These are phyloP conservation scores for Eucommia ulmoides DNA, from an alignment of 257 asterid genomes.

Conservation along the genomic window DNA sequence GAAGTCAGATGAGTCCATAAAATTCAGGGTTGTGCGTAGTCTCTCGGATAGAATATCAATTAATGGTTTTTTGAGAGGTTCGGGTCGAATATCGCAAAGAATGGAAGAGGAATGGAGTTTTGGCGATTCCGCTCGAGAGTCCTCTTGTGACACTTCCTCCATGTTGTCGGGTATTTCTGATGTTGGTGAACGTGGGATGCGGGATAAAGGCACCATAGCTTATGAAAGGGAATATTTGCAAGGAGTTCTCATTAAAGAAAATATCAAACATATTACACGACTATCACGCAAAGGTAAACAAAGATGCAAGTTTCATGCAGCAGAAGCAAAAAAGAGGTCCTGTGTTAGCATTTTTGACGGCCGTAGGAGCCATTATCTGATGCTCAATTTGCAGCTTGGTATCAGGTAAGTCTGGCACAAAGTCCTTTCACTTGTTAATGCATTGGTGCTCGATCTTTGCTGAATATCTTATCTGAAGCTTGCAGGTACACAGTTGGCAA, in stretches of 20 bases:
- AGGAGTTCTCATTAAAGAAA: conserved; percentile 86
- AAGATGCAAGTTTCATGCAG: conserved; percentile 37
- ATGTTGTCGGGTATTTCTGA: conserved; percentile 8
- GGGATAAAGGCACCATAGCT: conserved; percentile 31
- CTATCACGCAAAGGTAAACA: conserved; percentile 41
- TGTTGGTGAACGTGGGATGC: conserved; percentile 41
- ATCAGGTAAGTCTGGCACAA: conserved; percentile 50
- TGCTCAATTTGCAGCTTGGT: conserved; percentile 93
- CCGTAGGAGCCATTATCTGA: conserved; percentile 64
- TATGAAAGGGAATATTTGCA: conserved; percentile 97
- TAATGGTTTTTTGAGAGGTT: conserved; percentile 27
- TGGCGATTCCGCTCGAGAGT: conserved; percentile 27
- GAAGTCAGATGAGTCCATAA: conserved; percentile 28
- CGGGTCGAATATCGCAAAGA: conserved; percentile 34
- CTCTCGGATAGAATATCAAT: conserved; percentile 48
- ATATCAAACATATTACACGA: conserved; percentile 33
- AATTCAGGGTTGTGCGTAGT: conserved; percentile 37
- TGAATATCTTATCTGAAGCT: conserved; percentile 34
- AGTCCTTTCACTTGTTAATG: neutral
- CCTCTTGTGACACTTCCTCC: conserved; percentile 29
- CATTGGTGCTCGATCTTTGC: conserved; percentile 15
- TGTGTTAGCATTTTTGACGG: conserved; percentile 45
- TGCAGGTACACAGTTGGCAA: conserved; percentile 94
- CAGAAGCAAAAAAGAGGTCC: conserved; percentile 40
- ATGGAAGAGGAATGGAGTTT: conserved; percentile 22